phyloP scores from a whole-genome alignment of 2,329 filamentous ascomycete genomes.

The Botrytis fabae region DNA sequence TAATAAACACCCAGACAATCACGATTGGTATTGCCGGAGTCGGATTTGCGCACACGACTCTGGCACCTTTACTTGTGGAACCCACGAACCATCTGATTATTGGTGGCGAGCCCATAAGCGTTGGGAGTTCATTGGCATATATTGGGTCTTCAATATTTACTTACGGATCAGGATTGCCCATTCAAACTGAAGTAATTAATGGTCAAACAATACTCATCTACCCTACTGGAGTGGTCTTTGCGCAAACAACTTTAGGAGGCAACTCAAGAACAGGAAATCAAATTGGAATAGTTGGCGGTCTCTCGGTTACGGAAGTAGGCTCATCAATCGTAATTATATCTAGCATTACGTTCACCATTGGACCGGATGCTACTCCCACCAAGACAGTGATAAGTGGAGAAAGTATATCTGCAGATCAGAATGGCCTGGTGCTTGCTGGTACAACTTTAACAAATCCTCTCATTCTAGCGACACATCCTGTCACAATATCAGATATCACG shows the following conservation, averaged over 20 bases:
- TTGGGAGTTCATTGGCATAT: slow-evolving; percentile 28
- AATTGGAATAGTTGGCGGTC: slow-evolving; percentile 28
- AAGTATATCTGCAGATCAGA: slow-evolving; percentile 52
- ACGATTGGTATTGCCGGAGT: slow-evolving; percentile 33
- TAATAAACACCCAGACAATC: slow-evolving; percentile 32
- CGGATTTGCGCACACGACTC: slow-evolving; percentile 33
- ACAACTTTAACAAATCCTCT: slow-evolving; percentile 32
- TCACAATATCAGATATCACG: slow-evolving; percentile 34
- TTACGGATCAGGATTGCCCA: slow-evolving; percentile 28
- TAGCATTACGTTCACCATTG: slow-evolving; percentile 51
- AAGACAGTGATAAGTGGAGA: slow-evolving; percentile 52
- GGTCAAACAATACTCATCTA: slow-evolving; percentile 34
- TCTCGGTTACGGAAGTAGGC: slow-evolving; percentile 37
- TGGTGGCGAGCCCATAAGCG: slow-evolving; percentile 18
- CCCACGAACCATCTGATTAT: slow-evolving; percentile 34
- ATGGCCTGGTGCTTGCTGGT: slow-evolving; percentile 45
- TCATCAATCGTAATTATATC: slow-evolving; percentile 48
- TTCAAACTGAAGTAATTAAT: slow-evolving; percentile 28
- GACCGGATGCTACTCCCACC: slow-evolving; percentile 45
- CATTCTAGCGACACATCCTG: slow-evolving; percentile 29
- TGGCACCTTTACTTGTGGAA: neutral
- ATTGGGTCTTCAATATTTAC: slow-evolving; percentile 32
- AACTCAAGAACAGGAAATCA: slow-evolving; percentile 30
- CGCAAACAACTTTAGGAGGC: slow-evolving; percentile 32
- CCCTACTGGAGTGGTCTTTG: slow-evolving; percentile 31